Base-by-base conservation (phyloP, 805 yeast species). In the Saturnispora serradocipensis region DNA sequence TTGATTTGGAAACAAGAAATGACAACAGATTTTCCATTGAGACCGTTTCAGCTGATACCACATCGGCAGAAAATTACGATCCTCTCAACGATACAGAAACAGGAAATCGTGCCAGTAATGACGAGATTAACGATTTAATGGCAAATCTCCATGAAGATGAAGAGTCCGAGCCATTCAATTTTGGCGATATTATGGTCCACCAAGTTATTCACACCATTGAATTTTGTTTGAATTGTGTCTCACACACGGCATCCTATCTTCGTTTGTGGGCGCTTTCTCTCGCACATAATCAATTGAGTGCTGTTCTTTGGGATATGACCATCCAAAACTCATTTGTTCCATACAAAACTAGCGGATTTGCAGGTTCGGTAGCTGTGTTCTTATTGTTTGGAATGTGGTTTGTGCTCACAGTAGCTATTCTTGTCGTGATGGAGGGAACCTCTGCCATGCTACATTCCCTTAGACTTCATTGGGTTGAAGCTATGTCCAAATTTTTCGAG, bases 171-270 rank as follows among this genome's bases (percentile, higher is more conserved):
- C 72, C 65, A 46, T 69, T 72, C 49, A 65, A 66, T 25, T 78
- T 84, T 63, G 85, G 88, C 49, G 90, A 84, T 61, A 72, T 84
- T 20, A 79, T 84, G 72, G 83, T 84, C 55, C 88, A 84, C 61
- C 90, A 84, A 65, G 89, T 84, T 32, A 84, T 84, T 58, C 88
- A 84, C 63, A 84, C 90, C 3, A 84, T 84, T 65, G 90, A 84
- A 63, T 84, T 84, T 65, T 84, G 90, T 62, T 73, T 84, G 59
- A 84, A 84, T 64, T 82, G 88, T 71, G 88, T 84, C 34, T 81
- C 87, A 4, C 90, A 84, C 60, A 84, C 90, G 0, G 90, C 90
- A 2, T 84, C 89, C 1, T 84, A 84, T 61, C 72, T 84, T 59
- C 75, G 90, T 67, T 71, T 84, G 53, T 84, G 90, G 90, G 90